phyloP scores from a whole-genome alignment of 2,329 filamentous ascomycete species.

The Colletotrichum orbiculare region DNA sequence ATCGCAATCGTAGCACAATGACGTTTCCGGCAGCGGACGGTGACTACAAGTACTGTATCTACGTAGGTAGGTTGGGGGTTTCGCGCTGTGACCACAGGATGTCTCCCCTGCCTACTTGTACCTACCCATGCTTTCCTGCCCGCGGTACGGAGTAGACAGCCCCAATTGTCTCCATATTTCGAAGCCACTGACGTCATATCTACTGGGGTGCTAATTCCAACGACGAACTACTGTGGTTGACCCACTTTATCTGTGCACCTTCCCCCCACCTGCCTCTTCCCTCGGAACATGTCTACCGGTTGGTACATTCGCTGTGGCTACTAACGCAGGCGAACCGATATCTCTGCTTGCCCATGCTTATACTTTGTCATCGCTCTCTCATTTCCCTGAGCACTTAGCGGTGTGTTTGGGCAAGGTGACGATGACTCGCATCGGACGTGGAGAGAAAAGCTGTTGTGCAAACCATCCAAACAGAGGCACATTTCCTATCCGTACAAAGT shows the following conservation, averaged over 20 bases:
- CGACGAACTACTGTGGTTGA: slow-evolving; percentile 28
- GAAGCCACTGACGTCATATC: slow-evolving; percentile 33
- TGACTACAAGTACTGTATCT: slow-evolving; percentile 11
- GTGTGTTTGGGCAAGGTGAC: slow-evolving; percentile 23
- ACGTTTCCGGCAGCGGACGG: slow-evolving; percentile 30
- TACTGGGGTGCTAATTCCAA: slow-evolving; percentile 28
- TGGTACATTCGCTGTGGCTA: not conserved
- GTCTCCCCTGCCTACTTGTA: slow-evolving; percentile 5
- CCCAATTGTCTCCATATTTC: not conserved
- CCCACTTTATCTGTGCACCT: not conserved
- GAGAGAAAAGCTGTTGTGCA: slow-evolving; percentile 19
- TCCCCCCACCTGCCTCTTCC: slow-evolving; percentile 3
- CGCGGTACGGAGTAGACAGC: no score
- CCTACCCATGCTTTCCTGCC: no score
- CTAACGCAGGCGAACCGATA: not conserved
- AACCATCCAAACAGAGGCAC: not conserved
- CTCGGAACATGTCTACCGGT: not conserved
- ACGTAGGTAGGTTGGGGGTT: no score
- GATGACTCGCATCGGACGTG: slow-evolving; percentile 31
- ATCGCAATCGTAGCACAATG: slow-evolving; percentile 22
- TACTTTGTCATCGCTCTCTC: slow-evolving; percentile 1
- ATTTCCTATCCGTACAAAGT: no score
- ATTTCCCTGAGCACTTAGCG: slow-evolving; percentile 10
- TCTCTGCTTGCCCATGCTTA: no score
- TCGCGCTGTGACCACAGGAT: not conserved